Conservation (phyloP, 148 eudicot species). For the Dianthus caryophyllus region DNA sequence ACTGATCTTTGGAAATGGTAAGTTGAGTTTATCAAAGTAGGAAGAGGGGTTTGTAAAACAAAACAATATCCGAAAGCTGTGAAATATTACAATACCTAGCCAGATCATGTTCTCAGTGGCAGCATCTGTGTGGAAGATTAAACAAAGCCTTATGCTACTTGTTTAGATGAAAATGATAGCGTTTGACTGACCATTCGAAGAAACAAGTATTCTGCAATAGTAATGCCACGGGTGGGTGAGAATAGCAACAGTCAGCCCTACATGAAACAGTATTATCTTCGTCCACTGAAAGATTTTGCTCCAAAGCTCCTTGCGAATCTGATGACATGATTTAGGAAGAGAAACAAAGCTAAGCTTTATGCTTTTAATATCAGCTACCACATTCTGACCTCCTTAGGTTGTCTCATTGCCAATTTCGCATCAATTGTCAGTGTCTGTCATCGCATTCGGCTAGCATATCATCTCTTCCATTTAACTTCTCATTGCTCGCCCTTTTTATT, state of each 20-base stretch:
- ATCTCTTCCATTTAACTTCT: too few relatives aligned
- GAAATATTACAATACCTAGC: neutral
- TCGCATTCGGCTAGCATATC: too few relatives aligned
- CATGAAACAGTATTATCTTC: neutral
- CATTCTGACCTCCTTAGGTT: neutral
- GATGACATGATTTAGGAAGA: neutral
- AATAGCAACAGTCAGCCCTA: neutral
- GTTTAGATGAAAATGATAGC: neutral
- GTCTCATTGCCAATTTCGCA: too few relatives aligned
- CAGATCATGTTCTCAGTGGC: neutral
- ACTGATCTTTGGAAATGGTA: neutral
- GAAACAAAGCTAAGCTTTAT: neutral
- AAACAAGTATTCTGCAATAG: neutral
- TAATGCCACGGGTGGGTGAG: neutral
- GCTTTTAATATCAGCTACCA: neutral
- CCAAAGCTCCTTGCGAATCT: neutral
- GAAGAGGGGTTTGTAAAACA: neutral
- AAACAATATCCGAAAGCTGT: neutral
- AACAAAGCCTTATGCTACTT: slow-evolving; percentile 2
- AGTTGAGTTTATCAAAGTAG: neutral
- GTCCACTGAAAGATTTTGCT: neutral
- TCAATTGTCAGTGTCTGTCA: too few relatives aligned
- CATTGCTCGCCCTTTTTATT: too few relatives aligned
- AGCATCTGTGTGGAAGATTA: neutral
- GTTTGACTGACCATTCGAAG: neutral